phyloP scores from a whole-genome alignment of 371 early-diverging fungal species.

The Zopfochytrium polystomum region DNA sequence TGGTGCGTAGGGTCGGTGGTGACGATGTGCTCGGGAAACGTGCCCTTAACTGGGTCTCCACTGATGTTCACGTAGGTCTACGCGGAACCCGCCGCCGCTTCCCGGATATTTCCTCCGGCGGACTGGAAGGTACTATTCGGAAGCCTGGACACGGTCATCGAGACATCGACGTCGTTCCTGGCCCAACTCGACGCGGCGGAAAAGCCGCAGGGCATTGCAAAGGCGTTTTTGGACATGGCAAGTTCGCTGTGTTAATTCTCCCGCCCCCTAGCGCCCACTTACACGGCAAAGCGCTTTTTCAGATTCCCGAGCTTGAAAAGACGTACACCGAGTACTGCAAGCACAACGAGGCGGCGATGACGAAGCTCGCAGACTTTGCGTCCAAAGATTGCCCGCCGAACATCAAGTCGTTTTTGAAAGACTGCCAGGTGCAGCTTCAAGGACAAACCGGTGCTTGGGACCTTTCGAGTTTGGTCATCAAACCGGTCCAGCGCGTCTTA shows the following conservation, averaged over 20 bases:
- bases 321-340: slow-evolving; percentile 76
- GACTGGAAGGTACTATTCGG: slow-evolving; percentile 64
- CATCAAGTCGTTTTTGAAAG: slow-evolving; percentile 53
- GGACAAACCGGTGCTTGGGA: slow-evolving; percentile 74
- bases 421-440: slow-evolving; percentile 42
- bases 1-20: neutral
- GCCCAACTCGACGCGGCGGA: slow-evolving; percentile 47
- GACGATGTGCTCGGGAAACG: neutral
- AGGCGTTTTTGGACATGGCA: slow-evolving; percentile 58
- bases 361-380: slow-evolving; percentile 55
- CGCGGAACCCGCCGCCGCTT: slow-evolving; percentile 49
- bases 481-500: slow-evolving; percentile 83
- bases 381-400: slow-evolving; percentile 43
- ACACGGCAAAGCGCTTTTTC: slow-evolving; percentile 10
- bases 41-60: neutral
- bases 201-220: slow-evolving; percentile 46
- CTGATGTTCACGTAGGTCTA: slow-evolving; percentile 57
- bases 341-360: slow-evolving; percentile 65
- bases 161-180: slow-evolving; percentile 49
- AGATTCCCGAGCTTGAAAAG: slow-evolving; percentile 44
- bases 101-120: slow-evolving; percentile 44
- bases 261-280: neutral
- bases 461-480: slow-evolving; percentile 71
- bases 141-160: slow-evolving; percentile 59
- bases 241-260: slow-evolving; percentile 3